Base-by-base conservation (phyloP, 2,329 filamentous ascomycete species). In the Sporothrix euskadiensis region DNA sequence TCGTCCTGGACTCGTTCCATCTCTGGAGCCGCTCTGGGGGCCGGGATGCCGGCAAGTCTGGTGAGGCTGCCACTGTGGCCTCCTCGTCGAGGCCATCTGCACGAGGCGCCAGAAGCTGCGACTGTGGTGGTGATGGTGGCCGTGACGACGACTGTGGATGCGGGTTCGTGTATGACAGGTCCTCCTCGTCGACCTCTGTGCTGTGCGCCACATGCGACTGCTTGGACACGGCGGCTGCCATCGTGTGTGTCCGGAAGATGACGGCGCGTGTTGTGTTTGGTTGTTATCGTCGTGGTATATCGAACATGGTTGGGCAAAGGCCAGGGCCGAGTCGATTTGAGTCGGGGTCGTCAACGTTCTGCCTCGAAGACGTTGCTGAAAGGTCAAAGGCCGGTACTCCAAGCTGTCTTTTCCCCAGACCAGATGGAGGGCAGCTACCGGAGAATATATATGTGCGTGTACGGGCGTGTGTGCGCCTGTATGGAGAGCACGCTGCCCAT, bases 1-100 rank as follows among this genome's bases (percentile, higher is more conserved):
- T 92, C 57, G 84, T 83, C 9, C 81, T 80, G 0, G 90, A 86
- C n/a, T 82, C 81, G 77, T 92, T 92, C 91, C 91, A 93, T 80
- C 80, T 82, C 77, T 91, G 87, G 19, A 83, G 77, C 4, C 14
- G 41, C 41, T 73, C 69, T 1, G 44, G 69, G 6, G 59, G n/a
- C 7, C 57, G 47, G 3, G 57, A 65, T 26, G 16, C 16, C 4
- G 69, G 68, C 57, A 41, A 56, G 14, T 49, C 41, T 6, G 26
- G 69, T 12, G 68, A 1, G 39, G 26, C 10, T 57, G 71, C 73
- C 2, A 69, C 7, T 10, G 22, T 16, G 6, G 61, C 73, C 9
- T 78, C 76, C 14, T 78, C 78, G n/a, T 35, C 65, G 35, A 19
- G 26, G 2, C 19, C n/a, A 9, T 19, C 35, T 39, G 54, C 22